Evolutionary conservation across 2,329 filamentous ascomycete genomes (phyloP), one percentile per base, ranked within the genome.

Genomic region (Phialocephala sp.): DNA sequence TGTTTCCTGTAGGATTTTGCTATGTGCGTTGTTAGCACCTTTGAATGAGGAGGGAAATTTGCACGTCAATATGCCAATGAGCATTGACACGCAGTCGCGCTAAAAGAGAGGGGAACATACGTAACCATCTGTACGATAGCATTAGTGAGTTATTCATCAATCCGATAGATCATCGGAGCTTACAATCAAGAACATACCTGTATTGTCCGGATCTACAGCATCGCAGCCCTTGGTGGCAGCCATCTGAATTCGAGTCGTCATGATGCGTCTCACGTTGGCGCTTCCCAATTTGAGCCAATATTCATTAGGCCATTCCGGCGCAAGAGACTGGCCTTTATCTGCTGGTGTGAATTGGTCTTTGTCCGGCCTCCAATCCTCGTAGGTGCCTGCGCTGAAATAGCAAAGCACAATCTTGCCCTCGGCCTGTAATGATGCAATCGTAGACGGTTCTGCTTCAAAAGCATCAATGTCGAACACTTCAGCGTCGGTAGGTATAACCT

Each of bases 371-470:
- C 83, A 86, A 59, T 86, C 75, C 76, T 92, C 90, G 71, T 84
- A 91, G 8, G 86, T 89, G 1, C 90, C 90, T 0, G 88, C 89
- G 62, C 86, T 89, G 79, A 92, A 92, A 77, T 93, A 92, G 80
- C 90, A 93, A 66, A 92, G 87, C 62, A 91, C 85, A 66, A 84
- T 87, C 73, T 85, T 85, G 8, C 83, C 84, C 37, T 81, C 73
- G 2, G 69, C 68, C 50, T 87, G 83, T 15, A 89, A 77, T 4
- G 75, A 73, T 5, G 76, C 66, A 54, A 88, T 84, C 0, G 78
- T 81, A 4, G 77, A 73, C 12, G 79, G 77, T 11, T 79, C 75
- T 57, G 84, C 85, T 74, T 89, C 72, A n/a, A 74, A 70, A 12
- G 73, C 69, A 60, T 78, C 77, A 72, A 81, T 68, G 9, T 79